These are phyloP conservation scores for Neurospora discreta DNA, from an alignment of 495 filamentous ascomycete genomes.

Conservation along the genomic window DNA sequence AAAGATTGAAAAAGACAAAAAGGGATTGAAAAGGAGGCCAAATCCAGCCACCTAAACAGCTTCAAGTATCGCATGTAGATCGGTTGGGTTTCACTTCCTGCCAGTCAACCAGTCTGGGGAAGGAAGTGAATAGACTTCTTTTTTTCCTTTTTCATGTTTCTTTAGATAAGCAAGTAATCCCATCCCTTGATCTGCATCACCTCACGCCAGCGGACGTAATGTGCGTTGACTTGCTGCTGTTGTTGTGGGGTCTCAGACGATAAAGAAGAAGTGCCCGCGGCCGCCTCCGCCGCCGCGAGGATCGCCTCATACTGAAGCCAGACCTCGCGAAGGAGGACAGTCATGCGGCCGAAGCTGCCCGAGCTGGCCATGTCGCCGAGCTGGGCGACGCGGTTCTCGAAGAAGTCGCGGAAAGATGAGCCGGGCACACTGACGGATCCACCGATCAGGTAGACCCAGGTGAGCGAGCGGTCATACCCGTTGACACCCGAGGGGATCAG, in stretches of 20 bases:
- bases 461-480: constrained; percentile 82
- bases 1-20: constrained; percentile 1
- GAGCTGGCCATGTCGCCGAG: constrained; percentile 66
- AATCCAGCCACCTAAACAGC: constrained; percentile 13
- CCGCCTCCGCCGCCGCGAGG: constrained; percentile 27
- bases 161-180: constrained; percentile 84
- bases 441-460: constrained; percentile 85
- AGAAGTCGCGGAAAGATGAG: constrained; percentile 64
- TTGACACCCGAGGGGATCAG: constrained; percentile 69
- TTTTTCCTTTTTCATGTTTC: neutral
- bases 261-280: constrained; percentile 19
- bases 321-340: constrained; percentile 65
- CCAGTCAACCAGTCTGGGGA: constrained; percentile 23
- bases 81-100: neutral
- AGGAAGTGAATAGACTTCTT: constrained; percentile 10
- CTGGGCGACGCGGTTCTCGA: constrained; percentile 55
- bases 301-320: constrained; percentile 60
- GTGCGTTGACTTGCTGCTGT: constrained; percentile 3
- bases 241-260: constrained; percentile 33
- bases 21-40: constrained; percentile 4
- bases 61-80: constrained; percentile 19
- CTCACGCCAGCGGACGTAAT: constrained; percentile 83
- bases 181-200: constrained; percentile 85
- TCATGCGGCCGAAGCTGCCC: constrained; percentile 76
- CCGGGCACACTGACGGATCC: constrained; percentile 59